Evolutionary conservation across 441 rosid species (phyloP).

Genomic region (Gossypium lobatum): DNA sequence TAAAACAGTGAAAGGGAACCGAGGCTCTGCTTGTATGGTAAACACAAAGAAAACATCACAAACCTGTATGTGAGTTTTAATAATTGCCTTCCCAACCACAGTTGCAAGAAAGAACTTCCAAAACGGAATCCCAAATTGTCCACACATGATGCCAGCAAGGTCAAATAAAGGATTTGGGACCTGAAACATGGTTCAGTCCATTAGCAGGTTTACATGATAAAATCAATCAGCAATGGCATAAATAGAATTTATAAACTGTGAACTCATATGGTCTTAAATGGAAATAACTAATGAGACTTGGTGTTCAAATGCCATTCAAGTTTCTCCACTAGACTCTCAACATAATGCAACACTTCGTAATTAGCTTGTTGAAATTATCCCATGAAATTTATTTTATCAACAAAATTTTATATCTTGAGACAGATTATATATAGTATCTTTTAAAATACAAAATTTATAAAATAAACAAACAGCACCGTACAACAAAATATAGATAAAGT

Average conservation of each 20-base stretch:
- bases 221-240: background rate
- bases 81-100: conserved; percentile 76
- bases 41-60: background rate
- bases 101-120: conserved; percentile 88
- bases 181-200: conserved; percentile 26
- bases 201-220: background rate
- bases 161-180: conserved; percentile 97
- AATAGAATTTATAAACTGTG: background rate
- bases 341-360: background rate
- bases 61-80: conserved; percentile 95
- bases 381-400: background rate
- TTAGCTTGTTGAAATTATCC: background rate
- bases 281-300: background rate
- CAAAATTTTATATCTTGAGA: background rate
- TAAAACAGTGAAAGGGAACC: background rate
- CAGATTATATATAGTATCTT: too few species aligned
- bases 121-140: conserved; percentile 86
- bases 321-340: background rate
- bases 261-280: background rate
- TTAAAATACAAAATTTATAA: too few species aligned
- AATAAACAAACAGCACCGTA: too few species aligned
- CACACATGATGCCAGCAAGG: conserved; percentile 98
- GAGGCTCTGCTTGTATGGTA: background rate
- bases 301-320: background rate
- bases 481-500: too few species aligned